Percentiles rank a stretch among this genome's conserved stretches.
phyloP scores from a whole-genome alignment of 2,329 filamentous ascomycete species.

The Cryoendolithus antarcticus region DNA sequence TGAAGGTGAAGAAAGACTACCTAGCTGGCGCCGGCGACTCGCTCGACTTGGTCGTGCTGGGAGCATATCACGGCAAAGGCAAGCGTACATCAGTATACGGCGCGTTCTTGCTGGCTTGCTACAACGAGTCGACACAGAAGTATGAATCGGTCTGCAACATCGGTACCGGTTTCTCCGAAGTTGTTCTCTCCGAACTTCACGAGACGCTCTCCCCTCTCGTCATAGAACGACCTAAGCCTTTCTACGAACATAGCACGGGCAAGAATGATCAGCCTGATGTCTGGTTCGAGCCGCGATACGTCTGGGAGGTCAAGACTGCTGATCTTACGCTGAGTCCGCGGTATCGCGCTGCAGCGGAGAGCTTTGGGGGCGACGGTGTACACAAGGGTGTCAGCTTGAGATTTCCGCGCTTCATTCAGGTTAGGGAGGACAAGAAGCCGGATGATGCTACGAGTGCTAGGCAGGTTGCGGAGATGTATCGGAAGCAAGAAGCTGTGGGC shows the following conservation, averaged over 20 bases:
- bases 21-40: constrained; percentile 88
- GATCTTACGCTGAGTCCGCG: constrained; percentile 85
- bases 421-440: constrained; percentile 89
- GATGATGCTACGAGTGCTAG: constrained; percentile 74
- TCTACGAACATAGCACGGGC: constrained; percentile 74
- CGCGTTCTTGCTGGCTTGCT: constrained; percentile 88
- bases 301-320: constrained; percentile 97
- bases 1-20: constrained; percentile 98
- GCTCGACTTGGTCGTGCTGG: constrained; percentile 87
- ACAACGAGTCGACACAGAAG: constrained; percentile 64
- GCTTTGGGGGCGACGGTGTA: constrained; percentile 51
- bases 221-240: constrained; percentile 87
- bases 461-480: constrained; percentile 94
- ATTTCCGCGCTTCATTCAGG: constrained; percentile 86
- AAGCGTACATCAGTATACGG: constrained; percentile 82
- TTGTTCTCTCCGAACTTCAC: constrained; percentile 80
- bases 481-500: constrained; percentile 78
- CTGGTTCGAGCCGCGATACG: constrained; percentile 89
- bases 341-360: constrained; percentile 72
- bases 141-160: constrained; percentile 99
- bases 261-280: constrained; percentile 93
- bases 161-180: constrained; percentile 91
- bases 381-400: constrained; percentile 72
- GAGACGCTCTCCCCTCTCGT: constrained; percentile 59
- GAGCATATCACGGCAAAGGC: constrained; percentile 70